Conservation (phyloP, 1,139 yeast species). For the Yamadazyma kanchanaburiensis region DNA sequence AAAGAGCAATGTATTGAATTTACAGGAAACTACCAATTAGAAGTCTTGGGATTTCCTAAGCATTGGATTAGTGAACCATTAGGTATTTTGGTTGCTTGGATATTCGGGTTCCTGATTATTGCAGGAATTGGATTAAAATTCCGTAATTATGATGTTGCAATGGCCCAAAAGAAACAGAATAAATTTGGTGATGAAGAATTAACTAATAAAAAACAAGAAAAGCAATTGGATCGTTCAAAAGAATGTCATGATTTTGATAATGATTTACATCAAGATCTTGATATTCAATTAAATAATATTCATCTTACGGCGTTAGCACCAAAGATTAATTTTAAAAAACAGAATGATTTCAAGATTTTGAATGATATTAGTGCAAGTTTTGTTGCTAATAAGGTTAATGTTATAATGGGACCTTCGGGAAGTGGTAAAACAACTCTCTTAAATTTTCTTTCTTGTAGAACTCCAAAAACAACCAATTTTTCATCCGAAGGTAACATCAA, state of each 20-base stretch:
- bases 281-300: constrained; percentile 16
- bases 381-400: constrained; percentile 63
- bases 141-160: constrained; percentile 51
- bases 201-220: constrained; percentile 2
- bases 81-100: constrained; percentile 58
- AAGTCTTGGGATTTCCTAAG: constrained; percentile 56
- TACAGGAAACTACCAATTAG: constrained; percentile 55
- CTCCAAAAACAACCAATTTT: constrained; percentile 34
- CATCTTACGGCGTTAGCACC: constrained; percentile 6
- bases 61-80: constrained; percentile 71
- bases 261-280: constrained; percentile 17
- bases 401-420: constrained; percentile 88
- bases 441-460: constrained; percentile 62
- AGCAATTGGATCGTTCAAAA: background rate
- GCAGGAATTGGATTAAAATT: constrained; percentile 46
- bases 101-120: constrained; percentile 48
- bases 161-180: constrained; percentile 43
- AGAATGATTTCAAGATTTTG: constrained; percentile 22
- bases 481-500: constrained; percentile 21
- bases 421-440: constrained; percentile 79
- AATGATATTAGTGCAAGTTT: constrained; percentile 55
- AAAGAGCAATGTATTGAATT: constrained; percentile 30
- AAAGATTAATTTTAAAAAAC: constrained; percentile 5
- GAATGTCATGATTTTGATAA: constrained; percentile 13
- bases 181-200: constrained; percentile 31